These are phyloP conservation scores for Verticillium nubilum DNA, from an alignment of 2,329 filamentous ascomycete genomes.

Conservation along the genomic window DNA sequence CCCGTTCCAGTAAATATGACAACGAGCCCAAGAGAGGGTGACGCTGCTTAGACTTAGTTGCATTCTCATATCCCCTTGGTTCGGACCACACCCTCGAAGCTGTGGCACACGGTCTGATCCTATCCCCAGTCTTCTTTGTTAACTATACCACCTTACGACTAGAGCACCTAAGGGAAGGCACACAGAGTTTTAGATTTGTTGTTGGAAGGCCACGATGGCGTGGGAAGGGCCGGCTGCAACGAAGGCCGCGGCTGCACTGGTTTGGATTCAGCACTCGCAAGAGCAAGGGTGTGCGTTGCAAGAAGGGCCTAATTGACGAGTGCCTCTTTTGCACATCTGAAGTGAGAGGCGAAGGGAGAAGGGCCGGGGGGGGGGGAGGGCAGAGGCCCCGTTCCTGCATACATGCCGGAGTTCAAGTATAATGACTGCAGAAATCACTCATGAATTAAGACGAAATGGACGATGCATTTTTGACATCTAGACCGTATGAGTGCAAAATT, in stretches of 20 bases:
- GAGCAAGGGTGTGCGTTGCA: background rate
- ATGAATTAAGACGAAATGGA: conserved; percentile 24
- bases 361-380: background rate
- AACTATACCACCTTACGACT: background rate
- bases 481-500: background rate
- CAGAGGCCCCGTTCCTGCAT: conserved; percentile 1
- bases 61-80: background rate
- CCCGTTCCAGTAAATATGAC: background rate
- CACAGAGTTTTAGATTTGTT: background rate
- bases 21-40: background rate
- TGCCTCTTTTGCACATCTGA: background rate
- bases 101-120: background rate
- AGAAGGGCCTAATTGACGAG: background rate
- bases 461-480: background rate
- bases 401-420: conserved; percentile 13
- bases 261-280: background rate
- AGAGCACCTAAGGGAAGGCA: background rate
- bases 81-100: background rate
- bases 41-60: background rate
- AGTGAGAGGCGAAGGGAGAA: conserved; percentile 3
- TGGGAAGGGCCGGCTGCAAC: background rate
- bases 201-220: background rate
- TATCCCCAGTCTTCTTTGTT: background rate
- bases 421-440: conserved; percentile 21
- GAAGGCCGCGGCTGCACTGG: background rate